Conservation (phyloP, 148 eudicot species). For the Vaccinium myrtillus region DNA sequence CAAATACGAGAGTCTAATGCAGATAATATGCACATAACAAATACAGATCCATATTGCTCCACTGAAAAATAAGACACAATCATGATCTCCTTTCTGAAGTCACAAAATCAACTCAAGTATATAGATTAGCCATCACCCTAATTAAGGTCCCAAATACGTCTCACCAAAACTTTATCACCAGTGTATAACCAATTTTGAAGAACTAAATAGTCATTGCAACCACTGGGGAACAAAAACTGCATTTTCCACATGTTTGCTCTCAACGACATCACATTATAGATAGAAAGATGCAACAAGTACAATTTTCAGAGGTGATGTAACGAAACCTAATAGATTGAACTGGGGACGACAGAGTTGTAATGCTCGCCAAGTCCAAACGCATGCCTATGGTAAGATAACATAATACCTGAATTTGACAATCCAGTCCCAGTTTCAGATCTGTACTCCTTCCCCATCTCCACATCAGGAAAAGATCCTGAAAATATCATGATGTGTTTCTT, state of each 20-base stretch:
- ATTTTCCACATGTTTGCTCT: not conserved
- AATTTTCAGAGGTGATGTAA: not conserved
- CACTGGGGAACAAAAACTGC: not conserved
- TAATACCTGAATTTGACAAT: constrained; percentile 29
- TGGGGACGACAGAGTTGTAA: constrained; percentile 57
- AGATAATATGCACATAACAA: not conserved
- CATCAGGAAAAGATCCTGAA: constrained; percentile 70
- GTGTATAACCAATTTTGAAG: not conserved
- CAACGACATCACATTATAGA: not conserved
- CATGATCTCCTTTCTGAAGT: not conserved
- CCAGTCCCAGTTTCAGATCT: constrained; percentile 25
- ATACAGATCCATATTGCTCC: not conserved
- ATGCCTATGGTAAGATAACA: constrained; percentile 58
- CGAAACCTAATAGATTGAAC: not conserved
- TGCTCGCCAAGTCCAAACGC: constrained; percentile 72
- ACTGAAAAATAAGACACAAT: not conserved
- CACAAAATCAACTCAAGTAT: not conserved
- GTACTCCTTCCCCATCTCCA: constrained; percentile 73
- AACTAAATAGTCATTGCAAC: not conserved
- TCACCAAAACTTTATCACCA: not conserved
- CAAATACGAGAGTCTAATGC: not conserved
- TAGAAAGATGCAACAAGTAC: not conserved
- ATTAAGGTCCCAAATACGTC: not conserved
- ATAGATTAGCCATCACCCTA: too few species aligned
- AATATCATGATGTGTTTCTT: constrained; percentile 47